Evolutionary conservation across 805 yeast genomes (phyloP).

Genomic region (Trichomonascus vanleenenianus): DNA sequence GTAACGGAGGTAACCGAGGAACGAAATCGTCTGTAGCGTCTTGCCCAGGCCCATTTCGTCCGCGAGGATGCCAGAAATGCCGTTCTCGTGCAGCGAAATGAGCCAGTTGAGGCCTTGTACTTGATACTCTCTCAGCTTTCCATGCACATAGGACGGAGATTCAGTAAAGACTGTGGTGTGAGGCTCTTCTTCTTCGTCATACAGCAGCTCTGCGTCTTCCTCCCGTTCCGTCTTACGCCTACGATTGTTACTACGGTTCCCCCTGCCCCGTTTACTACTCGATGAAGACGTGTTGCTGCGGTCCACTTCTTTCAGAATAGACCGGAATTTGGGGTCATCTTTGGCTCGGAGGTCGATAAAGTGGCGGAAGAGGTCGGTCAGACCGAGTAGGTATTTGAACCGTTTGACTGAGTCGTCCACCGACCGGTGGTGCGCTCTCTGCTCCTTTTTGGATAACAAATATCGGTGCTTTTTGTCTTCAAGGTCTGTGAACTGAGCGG

Average conservation of each 20-base stretch:
- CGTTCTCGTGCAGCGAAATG: conserved; percentile 74
- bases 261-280: conserved; percentile 25
- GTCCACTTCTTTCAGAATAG: conserved; percentile 28
- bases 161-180: conserved; percentile 67
- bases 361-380: conserved; percentile 79
- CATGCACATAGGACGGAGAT: conserved; percentile 69
- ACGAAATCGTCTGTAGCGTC: conserved; percentile 89
- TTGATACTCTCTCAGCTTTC: conserved; percentile 81
- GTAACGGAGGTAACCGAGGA: conserved; percentile 78
- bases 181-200: conserved; percentile 55
- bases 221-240: conserved; percentile 49
- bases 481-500: background rate
- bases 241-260: conserved; percentile 27
- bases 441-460: conserved; percentile 12
- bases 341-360: conserved; percentile 76
- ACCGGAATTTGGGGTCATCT: conserved; percentile 54
- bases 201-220: conserved; percentile 81
- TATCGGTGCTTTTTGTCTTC: conserved; percentile 13
- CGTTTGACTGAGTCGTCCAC: conserved; percentile 40
- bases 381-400: conserved; percentile 67
- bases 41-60: conserved; percentile 99
- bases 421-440: conserved; percentile 1
- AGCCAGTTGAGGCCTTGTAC: conserved; percentile 95
- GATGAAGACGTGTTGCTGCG: conserved; percentile 16
- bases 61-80: conserved; percentile 86